Conservation (phyloP, 371 early-diverging fungal genomes). For the Blyttiomyces sp. region DNA sequence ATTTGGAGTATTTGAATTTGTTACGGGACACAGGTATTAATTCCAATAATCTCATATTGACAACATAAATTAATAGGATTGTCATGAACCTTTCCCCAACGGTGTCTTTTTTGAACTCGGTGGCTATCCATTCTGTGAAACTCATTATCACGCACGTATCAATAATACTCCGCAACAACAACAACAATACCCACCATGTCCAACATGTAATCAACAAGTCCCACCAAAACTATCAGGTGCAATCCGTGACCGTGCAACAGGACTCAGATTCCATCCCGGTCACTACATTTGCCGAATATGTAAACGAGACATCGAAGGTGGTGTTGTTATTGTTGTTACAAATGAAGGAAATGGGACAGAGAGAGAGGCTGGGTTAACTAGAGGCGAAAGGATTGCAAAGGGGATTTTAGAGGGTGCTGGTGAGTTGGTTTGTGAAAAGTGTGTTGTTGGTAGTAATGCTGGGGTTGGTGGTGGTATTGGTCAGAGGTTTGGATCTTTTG, state of each 20-base stretch:
- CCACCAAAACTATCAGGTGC: not conserved
- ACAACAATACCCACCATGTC: not conserved
- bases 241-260: not conserved
- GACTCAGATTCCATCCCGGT: not conserved
- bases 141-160: conserved; percentile 9
- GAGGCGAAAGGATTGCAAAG: not conserved
- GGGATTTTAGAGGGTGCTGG: not conserved
- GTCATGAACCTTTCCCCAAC: conserved; percentile 23
- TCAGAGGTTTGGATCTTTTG: too few species aligned
- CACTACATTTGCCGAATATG: conserved; percentile 7
- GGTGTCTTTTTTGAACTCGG: conserved; percentile 23
- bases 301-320: not conserved
- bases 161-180: not conserved
- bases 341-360: not conserved
- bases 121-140: conserved; percentile 23
- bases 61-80: conserved; percentile 14
- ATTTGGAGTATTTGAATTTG: not conserved
- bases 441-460: too few species aligned
- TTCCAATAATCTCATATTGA: not conserved
- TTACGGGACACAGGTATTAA: too few species aligned
- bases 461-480: too few species aligned
- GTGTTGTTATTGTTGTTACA: not conserved
- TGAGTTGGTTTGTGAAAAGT: too few species aligned
- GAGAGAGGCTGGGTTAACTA: conserved; percentile 4
- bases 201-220: not conserved